Conservation (phyloP, 2,329 filamentous ascomycete species). For the Tolypocladium ophioglossoides region DNA sequence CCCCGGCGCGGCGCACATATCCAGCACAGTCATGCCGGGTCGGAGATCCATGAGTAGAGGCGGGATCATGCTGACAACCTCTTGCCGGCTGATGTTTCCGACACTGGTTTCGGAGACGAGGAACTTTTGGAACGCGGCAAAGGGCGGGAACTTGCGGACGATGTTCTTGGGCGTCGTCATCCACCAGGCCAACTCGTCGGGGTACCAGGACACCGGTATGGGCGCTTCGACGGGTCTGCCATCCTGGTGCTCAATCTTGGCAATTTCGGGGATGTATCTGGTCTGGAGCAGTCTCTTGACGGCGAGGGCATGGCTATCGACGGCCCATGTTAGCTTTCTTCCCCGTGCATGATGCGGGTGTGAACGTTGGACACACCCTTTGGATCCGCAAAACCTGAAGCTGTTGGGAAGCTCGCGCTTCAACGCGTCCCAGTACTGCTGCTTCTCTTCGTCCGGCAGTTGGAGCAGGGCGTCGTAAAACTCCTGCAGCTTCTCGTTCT, state of each 20-base stretch:
- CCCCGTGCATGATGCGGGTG: neutral
- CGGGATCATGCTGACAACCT: conserved; percentile 98
- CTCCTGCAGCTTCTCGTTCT: conserved; percentile 74
- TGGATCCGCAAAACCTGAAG: conserved; percentile 94
- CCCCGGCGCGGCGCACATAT: conserved; percentile 92
- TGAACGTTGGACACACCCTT: conserved; percentile 47
- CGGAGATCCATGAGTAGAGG: conserved; percentile 84
- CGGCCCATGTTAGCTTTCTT: conserved; percentile 5
- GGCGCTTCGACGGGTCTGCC: conserved; percentile 75
- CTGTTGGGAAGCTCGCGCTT: conserved; percentile 86
- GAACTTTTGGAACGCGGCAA: conserved; percentile 94
- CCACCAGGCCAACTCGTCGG: conserved; percentile 88
- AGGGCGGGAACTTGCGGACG: conserved; percentile 85
- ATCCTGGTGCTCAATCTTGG: conserved; percentile 71
- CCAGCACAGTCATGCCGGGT: conserved; percentile 85
- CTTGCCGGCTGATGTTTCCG: conserved; percentile 94
- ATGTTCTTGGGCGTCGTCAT: conserved; percentile 98
- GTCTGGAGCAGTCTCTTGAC: conserved; percentile 83
- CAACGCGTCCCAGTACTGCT: conserved; percentile 75
- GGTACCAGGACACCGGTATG: conserved; percentile 79
- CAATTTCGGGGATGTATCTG: conserved; percentile 84
- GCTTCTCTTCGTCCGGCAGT: conserved; percentile 66
- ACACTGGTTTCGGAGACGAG: conserved; percentile 94
- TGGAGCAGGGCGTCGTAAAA: conserved; percentile 77
- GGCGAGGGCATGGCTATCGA: conserved; percentile 68